Percentiles rank a stretch among this genome's conserved stretches.
Evolutionary conservation across 2,329 filamentous ascomycete genomes (phyloP).

Genomic region (Cladophialophora bantiana): DNA sequence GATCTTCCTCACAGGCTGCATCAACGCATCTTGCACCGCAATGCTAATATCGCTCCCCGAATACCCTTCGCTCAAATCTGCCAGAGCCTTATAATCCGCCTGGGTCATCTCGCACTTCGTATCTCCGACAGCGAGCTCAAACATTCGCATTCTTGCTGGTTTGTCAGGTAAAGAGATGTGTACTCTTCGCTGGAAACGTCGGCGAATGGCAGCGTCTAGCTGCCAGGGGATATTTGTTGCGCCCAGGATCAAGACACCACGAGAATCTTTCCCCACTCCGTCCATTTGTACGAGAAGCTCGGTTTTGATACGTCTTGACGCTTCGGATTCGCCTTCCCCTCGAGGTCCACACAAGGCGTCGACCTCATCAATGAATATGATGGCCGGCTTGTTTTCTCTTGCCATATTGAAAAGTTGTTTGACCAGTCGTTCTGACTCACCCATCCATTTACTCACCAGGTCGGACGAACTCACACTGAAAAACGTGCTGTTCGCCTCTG

Average conservation of each 20-base stretch:
- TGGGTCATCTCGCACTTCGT: constrained; percentile 84
- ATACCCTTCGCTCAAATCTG: constrained; percentile 86
- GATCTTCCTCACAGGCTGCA: constrained; percentile 97
- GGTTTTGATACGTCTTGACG: constrained; percentile 96
- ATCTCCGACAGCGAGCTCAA: constrained; percentile 90
- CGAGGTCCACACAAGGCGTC: constrained; percentile 90
- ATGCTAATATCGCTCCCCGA: constrained; percentile 96
- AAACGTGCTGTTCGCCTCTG: constrained; percentile 98
- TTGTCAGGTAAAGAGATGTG: constrained; percentile 92
- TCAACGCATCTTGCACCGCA: constrained; percentile 92
- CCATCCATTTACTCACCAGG: constrained; percentile 99
- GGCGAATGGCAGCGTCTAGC: constrained; percentile 90
- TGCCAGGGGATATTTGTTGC: constrained; percentile 99
- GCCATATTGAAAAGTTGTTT: constrained; percentile 98
- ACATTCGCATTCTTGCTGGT: constrained; percentile 90
- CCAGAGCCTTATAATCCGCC: constrained; percentile 80
- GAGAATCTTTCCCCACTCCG: constrained; percentile 93
- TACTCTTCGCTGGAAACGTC: constrained; percentile 93
- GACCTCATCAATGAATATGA: constrained; percentile 98
- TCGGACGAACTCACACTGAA: constrained; percentile 98
- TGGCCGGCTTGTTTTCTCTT: constrained; percentile 95
- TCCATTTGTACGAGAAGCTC: constrained; percentile 99
- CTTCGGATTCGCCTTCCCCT: constrained; percentile 95
- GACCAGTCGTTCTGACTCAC: constrained; percentile 95
- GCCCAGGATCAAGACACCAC: constrained; percentile 90